Evolutionary conservation across 257 asterid genomes (phyloP).

Genomic region (Handroanthus guayacan): DNA sequence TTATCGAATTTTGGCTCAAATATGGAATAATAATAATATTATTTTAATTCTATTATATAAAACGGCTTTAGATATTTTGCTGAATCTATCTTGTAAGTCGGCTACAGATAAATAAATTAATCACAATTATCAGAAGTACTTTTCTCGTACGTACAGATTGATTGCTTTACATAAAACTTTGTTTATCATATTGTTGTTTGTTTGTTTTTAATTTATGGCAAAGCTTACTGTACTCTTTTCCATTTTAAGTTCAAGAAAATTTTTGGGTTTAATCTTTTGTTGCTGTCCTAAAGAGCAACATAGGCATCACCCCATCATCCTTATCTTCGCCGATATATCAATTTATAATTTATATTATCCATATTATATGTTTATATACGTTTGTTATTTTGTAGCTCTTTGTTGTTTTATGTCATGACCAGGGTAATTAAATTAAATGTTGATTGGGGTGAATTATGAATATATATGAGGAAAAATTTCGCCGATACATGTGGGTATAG

Average conservation of each 20-base stretch:
- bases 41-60: too few species aligned
- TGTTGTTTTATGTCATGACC: too few species aligned
- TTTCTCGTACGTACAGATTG: background rate
- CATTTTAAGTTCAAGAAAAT: background rate
- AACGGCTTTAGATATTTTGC: too few species aligned
- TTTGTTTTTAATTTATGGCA: background rate
- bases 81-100: background rate
- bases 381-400: too few species aligned
- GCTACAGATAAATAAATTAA: background rate
- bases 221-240: constrained; percentile 6
- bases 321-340: background rate
- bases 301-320: background rate
- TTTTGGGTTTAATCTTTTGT: background rate
- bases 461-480: too few species aligned
- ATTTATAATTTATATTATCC: background rate
- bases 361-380: too few species aligned
- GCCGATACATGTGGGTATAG: too few species aligned
- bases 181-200: background rate
- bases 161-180: background rate
- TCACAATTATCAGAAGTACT: background rate
- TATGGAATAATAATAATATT: too few species aligned
- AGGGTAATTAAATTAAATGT: too few species aligned
- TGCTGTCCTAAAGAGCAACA: constrained; percentile 21
- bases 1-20: too few species aligned
- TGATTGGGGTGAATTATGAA: too few species aligned